These are phyloP conservation scores for Lipomyces sp. DNA, from an alignment of 805 yeast genomes.

Conservation along the genomic window DNA sequence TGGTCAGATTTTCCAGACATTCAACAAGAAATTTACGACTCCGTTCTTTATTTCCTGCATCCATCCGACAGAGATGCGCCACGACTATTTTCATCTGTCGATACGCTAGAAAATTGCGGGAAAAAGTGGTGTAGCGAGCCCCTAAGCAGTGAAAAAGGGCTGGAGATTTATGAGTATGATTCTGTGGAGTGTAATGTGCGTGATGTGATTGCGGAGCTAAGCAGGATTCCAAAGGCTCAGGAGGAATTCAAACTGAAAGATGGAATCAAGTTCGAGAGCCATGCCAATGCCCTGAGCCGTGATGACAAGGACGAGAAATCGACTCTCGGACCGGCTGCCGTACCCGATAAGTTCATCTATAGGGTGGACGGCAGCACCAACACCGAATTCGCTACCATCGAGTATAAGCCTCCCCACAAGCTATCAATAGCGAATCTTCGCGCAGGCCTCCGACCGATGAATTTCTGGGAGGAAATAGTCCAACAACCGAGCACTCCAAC, in stretches of 20 bases:
- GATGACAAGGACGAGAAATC: neutral
- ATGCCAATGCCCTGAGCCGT: neutral
- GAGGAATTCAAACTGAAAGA: neutral
- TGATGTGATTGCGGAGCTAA: neutral
- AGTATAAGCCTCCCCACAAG: neutral
- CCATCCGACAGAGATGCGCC: neutral
- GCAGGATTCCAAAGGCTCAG: neutral
- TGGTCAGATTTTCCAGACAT: neutral
- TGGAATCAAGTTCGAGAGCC: neutral
- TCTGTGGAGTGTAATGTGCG: neutral
- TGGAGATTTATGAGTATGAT: neutral
- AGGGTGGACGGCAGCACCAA: neutral
- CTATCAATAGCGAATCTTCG: neutral
- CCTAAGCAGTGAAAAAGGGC: neutral
- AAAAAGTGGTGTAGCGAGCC: neutral
- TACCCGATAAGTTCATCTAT: neutral
- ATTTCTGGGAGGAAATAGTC: neutral
- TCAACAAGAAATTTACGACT: neutral
- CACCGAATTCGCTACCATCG: neutral
- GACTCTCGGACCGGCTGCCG: neutral
- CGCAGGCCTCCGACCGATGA: neutral
- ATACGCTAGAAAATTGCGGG: neutral
- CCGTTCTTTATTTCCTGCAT: neutral
- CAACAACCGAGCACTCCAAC: neutral
- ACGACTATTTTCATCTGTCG: neutral